Conservation (phyloP, 441 rosid species). For the Melastoma candidum region DNA sequence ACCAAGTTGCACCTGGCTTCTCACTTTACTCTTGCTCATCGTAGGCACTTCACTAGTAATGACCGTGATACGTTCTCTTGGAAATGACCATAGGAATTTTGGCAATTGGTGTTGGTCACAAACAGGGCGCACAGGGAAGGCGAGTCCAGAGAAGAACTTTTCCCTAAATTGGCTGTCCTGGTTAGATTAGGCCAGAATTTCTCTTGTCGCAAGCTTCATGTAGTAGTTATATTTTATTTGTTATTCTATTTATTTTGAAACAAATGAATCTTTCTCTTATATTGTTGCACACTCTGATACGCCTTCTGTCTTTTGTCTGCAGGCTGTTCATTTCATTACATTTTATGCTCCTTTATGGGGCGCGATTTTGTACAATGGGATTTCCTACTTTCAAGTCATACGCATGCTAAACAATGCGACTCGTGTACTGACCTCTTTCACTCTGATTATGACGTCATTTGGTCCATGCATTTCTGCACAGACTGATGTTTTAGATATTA, state of each 20-base stretch:
- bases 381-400: slow-evolving; percentile 88
- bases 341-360: slow-evolving; percentile 91
- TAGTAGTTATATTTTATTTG: too few species aligned
- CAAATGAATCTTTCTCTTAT: neutral
- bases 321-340: slow-evolving; percentile 86
- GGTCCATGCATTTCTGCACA: neutral
- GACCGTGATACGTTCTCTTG: slow-evolving; percentile 80
- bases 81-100: slow-evolving; percentile 59
- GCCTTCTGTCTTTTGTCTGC: slow-evolving; percentile 19
- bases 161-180: neutral
- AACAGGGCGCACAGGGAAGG: slow-evolving; percentile 78
- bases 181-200: neutral
- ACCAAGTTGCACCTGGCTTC: neutral
- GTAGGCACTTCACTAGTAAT: slow-evolving; percentile 73
- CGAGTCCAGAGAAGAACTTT: slow-evolving; percentile 14
- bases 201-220: too few species aligned
- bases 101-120: slow-evolving; percentile 80
- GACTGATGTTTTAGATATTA: slow-evolving; percentile 10
- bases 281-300: neutral
- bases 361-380: slow-evolving; percentile 90
- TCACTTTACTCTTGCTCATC: slow-evolving; percentile 10
- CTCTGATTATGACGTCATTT: slow-evolving; percentile 1
- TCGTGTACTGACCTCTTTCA: slow-evolving; percentile 40
- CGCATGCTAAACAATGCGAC: slow-evolving; percentile 91
- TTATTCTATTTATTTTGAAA: too few species aligned